phyloP scores from a whole-genome alignment of 163 green algal genomes.

The Volvox carteri region DNA sequence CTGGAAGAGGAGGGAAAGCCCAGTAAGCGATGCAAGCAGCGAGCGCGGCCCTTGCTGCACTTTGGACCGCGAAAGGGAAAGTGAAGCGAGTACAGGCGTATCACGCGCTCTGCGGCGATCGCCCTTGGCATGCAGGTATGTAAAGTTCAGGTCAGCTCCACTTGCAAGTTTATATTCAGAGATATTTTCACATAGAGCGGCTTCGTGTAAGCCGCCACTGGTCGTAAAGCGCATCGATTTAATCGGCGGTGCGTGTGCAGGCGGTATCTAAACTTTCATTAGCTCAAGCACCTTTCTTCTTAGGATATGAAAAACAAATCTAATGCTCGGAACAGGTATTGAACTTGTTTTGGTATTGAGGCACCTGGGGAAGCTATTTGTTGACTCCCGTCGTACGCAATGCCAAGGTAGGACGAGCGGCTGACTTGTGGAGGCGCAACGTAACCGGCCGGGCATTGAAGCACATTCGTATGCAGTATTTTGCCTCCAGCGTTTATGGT shows the following conservation, averaged over 20 bases:
- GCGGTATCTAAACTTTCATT: neutral
- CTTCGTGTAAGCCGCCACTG: neutral
- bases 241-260: neutral
- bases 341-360: too few relatives aligned
- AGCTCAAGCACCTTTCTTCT: too few relatives aligned
- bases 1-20: constrained; percentile 22
- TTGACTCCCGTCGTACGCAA: neutral
- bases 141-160: neutral
- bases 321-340: too few relatives aligned
- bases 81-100: neutral
- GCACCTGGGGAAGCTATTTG: too few relatives aligned
- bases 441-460: neutral
- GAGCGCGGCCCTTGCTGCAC: neutral
- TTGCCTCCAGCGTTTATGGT: too few relatives aligned
- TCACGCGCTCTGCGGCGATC: neutral
- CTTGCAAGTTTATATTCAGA: neutral
- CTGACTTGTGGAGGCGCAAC: neutral
- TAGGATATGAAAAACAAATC: too few relatives aligned
- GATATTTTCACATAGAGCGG: neutral
- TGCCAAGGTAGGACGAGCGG: neutral
- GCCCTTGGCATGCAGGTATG: neutral
- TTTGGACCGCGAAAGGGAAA: constrained; percentile 7
- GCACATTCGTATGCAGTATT: neutral
- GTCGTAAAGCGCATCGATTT: constrained; percentile 46
- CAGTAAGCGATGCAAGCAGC: constrained; percentile 12